Base-by-base conservation (phyloP, 441 rosid species). In the Daphne laureola region DNA sequence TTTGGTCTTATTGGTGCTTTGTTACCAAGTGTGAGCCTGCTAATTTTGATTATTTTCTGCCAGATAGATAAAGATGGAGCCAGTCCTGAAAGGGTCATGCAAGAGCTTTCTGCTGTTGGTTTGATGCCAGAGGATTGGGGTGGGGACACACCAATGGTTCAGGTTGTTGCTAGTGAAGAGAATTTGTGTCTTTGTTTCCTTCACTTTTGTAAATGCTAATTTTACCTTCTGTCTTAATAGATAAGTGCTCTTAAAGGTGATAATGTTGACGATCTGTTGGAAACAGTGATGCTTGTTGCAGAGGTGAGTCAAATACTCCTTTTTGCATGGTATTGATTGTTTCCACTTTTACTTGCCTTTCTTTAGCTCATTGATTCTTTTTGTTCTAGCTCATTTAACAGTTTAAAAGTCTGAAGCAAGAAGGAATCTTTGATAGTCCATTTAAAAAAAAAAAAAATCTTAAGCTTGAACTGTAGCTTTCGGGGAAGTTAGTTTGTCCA, bases 81-180 rank as follows among this genome's bases (percentile, higher is more conserved):
- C 53, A 93, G 76, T 81, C 92, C 97, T 2, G 90, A 93, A 54
- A 72, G 87, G 73, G 97, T 93, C 26, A 93, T 89, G 98, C 96
- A 93, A 77, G 93, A 87, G 70, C 98, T 93, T 70, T 83, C 98
- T 65, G 78, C 90, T 17, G 68, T 89, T 58, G 98, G 98, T 63
- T 76, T 93, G 73, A 84, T 93, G 97, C 89, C 98, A 35, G 98
- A 93, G 78, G 96, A 79, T 50, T 93, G 98, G 98, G 98, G 97
- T 61, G 98, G 98, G 56, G 87, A 89, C 70, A 73, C 74, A 73
- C 97, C 97, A 54, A 81, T 93, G 98, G 87, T 93, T 84, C 90
- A 81, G 95, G 98, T 93, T 58, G 44, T 56, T 70, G 23, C 57
- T 55, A 35, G 60, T 57, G 53, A 43, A 51, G 58, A 46, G 40